Conservation (phyloP, 148 eudicot species). For the Vaccinium corymbosum region DNA sequence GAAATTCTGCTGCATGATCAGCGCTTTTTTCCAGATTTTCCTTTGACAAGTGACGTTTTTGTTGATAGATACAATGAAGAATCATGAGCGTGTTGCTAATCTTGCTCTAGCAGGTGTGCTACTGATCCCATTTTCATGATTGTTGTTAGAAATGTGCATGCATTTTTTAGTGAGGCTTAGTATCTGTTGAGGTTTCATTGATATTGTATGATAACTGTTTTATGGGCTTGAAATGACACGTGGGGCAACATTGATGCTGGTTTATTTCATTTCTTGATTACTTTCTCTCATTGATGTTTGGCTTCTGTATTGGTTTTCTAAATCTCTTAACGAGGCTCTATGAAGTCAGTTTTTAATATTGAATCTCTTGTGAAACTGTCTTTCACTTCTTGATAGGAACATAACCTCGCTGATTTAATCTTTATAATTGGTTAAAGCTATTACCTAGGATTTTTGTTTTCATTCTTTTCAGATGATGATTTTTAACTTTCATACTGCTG, state of each 20-base stretch:
- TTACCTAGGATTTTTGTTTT: not conserved
- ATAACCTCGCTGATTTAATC: not conserved
- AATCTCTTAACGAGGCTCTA: not conserved
- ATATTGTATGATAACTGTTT: not conserved
- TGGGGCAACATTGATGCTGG: not conserved
- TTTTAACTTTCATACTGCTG: not conserved
- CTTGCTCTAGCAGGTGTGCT: slow-evolving; percentile 78
- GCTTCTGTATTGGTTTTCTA: not conserved
- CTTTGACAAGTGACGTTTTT: not conserved
- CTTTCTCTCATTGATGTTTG: not conserved
- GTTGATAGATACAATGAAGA: slow-evolving; percentile 53
- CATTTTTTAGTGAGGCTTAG: not conserved
- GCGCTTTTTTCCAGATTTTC: not conserved
- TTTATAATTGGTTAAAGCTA: not conserved
- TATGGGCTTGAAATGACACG: not conserved
- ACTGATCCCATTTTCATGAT: slow-evolving; percentile 3
- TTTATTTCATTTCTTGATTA: not conserved
- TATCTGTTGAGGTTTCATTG: not conserved
- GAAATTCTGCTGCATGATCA: slow-evolving; percentile 8
- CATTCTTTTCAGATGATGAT: not conserved
- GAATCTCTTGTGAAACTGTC: not conserved
- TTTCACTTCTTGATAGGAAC: not conserved
- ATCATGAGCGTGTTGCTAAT: slow-evolving; percentile 63
- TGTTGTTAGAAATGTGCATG: not conserved
- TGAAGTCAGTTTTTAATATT: not conserved